Evolutionary conservation across 805 yeast species (phyloP).

Genomic region (Dipodascopsis uninucleata): DNA sequence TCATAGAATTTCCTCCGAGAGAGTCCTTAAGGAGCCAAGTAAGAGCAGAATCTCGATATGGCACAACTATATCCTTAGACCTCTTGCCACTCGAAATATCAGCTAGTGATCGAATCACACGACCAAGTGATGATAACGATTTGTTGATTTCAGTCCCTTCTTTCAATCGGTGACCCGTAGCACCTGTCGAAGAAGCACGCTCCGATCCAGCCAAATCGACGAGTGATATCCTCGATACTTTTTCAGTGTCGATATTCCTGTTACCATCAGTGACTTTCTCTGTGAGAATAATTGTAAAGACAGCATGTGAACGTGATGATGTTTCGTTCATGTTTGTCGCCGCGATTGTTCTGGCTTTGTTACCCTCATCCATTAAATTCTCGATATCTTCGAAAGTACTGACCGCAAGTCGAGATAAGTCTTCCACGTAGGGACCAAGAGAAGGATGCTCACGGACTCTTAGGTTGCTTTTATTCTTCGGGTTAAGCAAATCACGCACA

Average conservation of each 20-base stretch:
- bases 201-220: conserved; percentile 87
- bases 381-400: conserved; percentile 49
- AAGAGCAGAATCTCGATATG: conserved; percentile 69
- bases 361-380: conserved; percentile 49
- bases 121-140: conserved; percentile 71
- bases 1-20: conserved; percentile 81
- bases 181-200: conserved; percentile 58
- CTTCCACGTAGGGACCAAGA: conserved; percentile 71
- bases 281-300: conserved; percentile 57
- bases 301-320: conserved; percentile 80
- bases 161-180: conserved; percentile 40
- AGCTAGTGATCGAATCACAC: conserved; percentile 56
- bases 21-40: conserved; percentile 75
- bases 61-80: conserved; percentile 38
- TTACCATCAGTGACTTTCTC: conserved; percentile 47
- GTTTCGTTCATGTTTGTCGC: conserved; percentile 67
- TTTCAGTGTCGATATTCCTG: conserved; percentile 42
- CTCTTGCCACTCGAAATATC: conserved; percentile 50
- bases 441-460: conserved; percentile 63
- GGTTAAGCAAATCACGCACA: conserved; percentile 58
- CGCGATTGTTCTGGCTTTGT: conserved; percentile 57
- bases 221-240: conserved; percentile 54
- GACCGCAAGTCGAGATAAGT: conserved; percentile 51
- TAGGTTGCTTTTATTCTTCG: conserved; percentile 15
- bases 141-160: conserved; percentile 79